Evolutionary conservation across 768 basidiomycete species (phyloP).

Genomic region (Daedaleopsis sinensis): DNA sequence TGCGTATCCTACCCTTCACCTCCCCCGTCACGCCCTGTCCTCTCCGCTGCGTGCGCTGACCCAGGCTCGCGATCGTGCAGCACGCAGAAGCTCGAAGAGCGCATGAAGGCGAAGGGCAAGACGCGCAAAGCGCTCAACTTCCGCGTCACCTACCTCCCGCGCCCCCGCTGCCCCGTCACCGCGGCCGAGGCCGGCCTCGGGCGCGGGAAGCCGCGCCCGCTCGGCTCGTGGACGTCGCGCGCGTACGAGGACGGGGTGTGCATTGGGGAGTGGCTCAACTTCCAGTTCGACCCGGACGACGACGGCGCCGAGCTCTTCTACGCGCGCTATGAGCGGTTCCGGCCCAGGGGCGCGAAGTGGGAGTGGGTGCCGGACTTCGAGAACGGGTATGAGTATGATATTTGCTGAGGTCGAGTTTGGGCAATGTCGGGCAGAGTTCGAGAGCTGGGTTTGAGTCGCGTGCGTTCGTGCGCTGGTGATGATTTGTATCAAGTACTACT

Average conservation of each 20-base stretch:
- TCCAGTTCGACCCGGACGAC: constrained; percentile 3
- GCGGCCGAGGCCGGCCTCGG: too few species aligned
- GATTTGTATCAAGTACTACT: too few species aligned
- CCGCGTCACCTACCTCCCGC: neutral
- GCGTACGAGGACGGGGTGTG: constrained; percentile 1
- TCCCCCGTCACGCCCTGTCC: too few species aligned
- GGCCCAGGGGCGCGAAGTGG: neutral
- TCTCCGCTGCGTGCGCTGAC: too few species aligned
- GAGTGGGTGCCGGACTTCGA: neutral
- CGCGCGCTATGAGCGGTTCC: neutral
- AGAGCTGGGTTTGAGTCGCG: too few species aligned
- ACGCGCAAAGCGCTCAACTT: neutral
- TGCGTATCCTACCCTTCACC: neutral
- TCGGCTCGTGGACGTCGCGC: neutral
- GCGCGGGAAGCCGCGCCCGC: neutral
- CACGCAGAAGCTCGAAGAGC: neutral
- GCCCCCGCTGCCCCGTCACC: too few species aligned
- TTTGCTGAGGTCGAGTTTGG: too few species aligned
- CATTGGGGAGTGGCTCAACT: constrained; percentile 1
- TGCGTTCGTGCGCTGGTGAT: too few species aligned
- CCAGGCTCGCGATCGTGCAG: neutral
- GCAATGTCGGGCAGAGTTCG: too few species aligned
- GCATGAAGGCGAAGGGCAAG: neutral
- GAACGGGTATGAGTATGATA: too few species aligned
- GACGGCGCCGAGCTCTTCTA: neutral